These are phyloP conservation scores for Rosa multiflora DNA, from an alignment of 306 rosid genomes.

Conservation along the genomic window DNA sequence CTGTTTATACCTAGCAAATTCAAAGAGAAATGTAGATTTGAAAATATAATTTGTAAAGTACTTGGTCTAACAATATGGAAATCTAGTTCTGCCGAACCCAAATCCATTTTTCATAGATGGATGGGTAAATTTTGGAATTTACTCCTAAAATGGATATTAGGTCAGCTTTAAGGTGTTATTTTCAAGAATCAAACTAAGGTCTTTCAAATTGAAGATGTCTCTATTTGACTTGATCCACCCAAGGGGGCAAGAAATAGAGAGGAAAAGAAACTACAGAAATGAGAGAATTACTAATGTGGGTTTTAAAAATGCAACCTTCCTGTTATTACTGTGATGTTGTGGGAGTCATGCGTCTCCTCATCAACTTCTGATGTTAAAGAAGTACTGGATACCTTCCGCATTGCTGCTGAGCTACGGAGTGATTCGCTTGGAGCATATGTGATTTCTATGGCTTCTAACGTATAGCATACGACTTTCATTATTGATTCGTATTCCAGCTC, in stretches of 20 bases:
- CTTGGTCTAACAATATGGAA: not conserved
- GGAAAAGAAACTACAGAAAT: not conserved
- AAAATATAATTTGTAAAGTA: too few species aligned
- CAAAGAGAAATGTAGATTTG: too few species aligned
- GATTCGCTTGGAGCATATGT: too few species aligned
- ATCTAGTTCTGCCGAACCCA: not conserved
- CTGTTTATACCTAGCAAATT: too few species aligned
- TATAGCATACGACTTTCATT: too few species aligned
- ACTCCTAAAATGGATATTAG: not conserved
- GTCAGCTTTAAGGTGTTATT: not conserved
- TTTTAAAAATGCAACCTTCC: not conserved
- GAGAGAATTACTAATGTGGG: not conserved
- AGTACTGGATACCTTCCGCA: constrained; percentile 74
- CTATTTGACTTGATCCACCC: not conserved
- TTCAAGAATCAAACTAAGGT: not conserved
- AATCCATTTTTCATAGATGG: not conserved
- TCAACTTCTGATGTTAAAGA: constrained; percentile 65
- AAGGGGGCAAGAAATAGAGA: not conserved
- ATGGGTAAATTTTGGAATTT: not conserved
- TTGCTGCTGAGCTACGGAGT: constrained; percentile 54
- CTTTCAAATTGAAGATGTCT: not conserved
- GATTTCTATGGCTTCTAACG: too few species aligned
- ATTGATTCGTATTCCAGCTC: too few species aligned
- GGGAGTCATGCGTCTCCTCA: not conserved
- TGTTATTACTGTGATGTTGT: not conserved